Percentiles rank a stretch among this genome's conserved stretches.
Evolutionary conservation across 441 rosid genomes (phyloP).

Genomic region (Euphorbia corollata): DNA sequence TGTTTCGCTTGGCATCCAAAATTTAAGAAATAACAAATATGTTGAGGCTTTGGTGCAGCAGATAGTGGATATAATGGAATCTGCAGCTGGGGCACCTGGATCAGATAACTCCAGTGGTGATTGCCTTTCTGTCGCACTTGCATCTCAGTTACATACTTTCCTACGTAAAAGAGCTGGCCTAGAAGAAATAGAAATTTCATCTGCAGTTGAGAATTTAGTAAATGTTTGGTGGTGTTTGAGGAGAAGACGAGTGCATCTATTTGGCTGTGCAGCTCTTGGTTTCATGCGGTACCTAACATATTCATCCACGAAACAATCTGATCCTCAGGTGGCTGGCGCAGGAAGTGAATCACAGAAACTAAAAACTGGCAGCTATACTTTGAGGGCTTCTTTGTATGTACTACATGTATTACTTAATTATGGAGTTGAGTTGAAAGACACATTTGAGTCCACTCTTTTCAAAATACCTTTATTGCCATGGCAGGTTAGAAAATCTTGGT

Average conservation of each 20-base stretch:
- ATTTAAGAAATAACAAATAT: conserved; percentile 30
- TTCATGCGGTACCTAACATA: conserved; percentile 67
- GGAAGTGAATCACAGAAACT: conserved; percentile 52
- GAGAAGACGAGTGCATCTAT: conserved; percentile 78
- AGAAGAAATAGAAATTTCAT: conserved; percentile 39
- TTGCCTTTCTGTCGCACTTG: conserved; percentile 56
- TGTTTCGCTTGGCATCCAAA: conserved; percentile 28
- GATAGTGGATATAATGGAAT: conserved; percentile 59
- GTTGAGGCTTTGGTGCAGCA: conserved; percentile 46
- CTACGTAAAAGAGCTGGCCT: conserved; percentile 32
- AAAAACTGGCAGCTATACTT: conserved; percentile 53
- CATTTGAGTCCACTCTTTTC: conserved; percentile 73
- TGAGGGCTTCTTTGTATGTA: conserved; percentile 80
- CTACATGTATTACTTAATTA: conserved; percentile 78
- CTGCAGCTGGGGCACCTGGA: conserved; percentile 67
- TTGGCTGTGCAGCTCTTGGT: conserved; percentile 84
- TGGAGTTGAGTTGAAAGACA: conserved; percentile 85
- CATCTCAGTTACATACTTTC: conserved; percentile 56
- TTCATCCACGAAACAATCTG: conserved; percentile 53
- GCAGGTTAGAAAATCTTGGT: conserved; percentile 59
- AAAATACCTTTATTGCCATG: conserved; percentile 79
- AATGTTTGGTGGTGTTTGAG: conserved; percentile 87
- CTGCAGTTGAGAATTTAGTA: conserved; percentile 54
- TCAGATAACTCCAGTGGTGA: conserved; percentile 55
- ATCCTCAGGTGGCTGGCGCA: conserved; percentile 43